phyloP scores from a whole-genome alignment of 1,139 yeast species.

The Zygoascus meyerae region DNA sequence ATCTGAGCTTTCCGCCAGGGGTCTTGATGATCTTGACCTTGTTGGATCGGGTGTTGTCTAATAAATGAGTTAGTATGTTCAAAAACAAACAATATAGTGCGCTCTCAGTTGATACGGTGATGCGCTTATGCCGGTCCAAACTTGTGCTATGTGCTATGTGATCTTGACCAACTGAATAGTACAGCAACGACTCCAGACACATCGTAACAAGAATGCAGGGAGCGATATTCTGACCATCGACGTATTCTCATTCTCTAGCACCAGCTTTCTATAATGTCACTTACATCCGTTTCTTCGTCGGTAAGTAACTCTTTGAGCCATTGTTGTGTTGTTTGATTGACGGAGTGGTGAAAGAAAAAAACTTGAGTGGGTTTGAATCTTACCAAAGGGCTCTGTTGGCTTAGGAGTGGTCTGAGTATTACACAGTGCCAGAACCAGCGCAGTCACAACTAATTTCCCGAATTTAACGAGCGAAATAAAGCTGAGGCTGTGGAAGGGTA shows the following conservation, averaged over 20 bases:
- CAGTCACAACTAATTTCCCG: background rate
- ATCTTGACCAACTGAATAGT: too few species aligned
- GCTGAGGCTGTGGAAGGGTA: background rate
- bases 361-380: slow-evolving; percentile 11
- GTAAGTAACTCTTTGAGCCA: slow-evolving; percentile 80
- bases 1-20: slow-evolving; percentile 98
- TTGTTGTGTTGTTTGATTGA: slow-evolving; percentile 29
- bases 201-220: too few species aligned
- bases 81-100: background rate
- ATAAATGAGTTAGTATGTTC: slow-evolving; percentile 6
- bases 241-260: background rate
- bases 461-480: too few species aligned
- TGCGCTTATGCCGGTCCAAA: too few species aligned
- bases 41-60: slow-evolving; percentile 96
- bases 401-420: slow-evolving; percentile 6
- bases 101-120: too few species aligned
- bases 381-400: background rate
- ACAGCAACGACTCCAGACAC: too few species aligned
- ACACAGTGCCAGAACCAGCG: slow-evolving; percentile 4
- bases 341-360: slow-evolving; percentile 9
- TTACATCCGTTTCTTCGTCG: slow-evolving; percentile 78
- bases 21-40: slow-evolving; percentile 98
- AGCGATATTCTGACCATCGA: background rate
- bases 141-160: too few species aligned
- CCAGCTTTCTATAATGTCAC: slow-evolving; percentile 29